Evolutionary conservation across 345 rosid species (phyloP), one percentile per base, ranked within the genome.

Genomic region (Isatis tinctoria): DNA sequence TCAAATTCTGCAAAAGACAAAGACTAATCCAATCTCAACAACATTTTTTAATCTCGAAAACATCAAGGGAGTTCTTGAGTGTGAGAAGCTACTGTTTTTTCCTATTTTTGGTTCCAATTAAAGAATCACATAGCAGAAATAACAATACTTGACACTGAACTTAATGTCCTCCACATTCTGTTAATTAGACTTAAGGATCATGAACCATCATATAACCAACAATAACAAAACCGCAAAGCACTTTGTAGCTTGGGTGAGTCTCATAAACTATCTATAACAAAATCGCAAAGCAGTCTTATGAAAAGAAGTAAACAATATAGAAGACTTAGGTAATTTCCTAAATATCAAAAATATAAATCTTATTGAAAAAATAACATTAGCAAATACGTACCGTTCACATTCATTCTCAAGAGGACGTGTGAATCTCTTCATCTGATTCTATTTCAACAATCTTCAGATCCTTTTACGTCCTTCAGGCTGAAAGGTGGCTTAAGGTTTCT

Each of bases 381-480:
- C 8, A 9, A 18, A 44, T 44, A 43, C 18, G 48, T 43, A 43
- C 48, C 45, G 13, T 13, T 0, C 37, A 33, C 39, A 44, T 44
- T 48, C 53, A 9, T 22, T 3, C 26, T 22, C 30, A 49, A 20
- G 28, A 49, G n/a, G 30, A 10, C 22, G 3, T 49, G 28, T 22
- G n/a, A 30, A 48, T 48, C 6, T 48, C 28, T 48, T 48, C 54
- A 48, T 48, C 27, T n/a, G n/a, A n/a, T n/a, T n/a, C n/a, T 48
- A 48, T 48, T 48, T 20, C 54, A 10, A 48, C 28, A 9, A 60
- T 10, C 28, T 36, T 20, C 14, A 72, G 35, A 8, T 39, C 53
- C 18, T 72, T 62, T n/a, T 12, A 72, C 13, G 39, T 61, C 32
- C 33, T 51, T 62, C 53, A 63, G 7, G 32, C 70, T 73, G 11